These are phyloP conservation scores for Diaporthe citri DNA, from an alignment of 2,329 filamentous ascomycete genomes.

Conservation along the genomic window DNA sequence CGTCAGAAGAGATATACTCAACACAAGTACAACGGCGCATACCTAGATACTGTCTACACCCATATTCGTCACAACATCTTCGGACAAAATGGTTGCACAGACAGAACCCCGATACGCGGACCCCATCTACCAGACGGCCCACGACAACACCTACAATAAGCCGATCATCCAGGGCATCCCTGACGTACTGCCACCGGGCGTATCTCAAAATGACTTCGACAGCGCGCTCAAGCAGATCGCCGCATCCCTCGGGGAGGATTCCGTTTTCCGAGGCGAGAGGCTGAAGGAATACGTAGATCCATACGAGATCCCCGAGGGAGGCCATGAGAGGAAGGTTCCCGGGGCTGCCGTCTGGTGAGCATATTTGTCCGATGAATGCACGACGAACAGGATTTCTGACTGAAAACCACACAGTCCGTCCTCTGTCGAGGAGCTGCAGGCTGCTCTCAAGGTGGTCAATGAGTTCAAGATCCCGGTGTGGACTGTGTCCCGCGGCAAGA, in stretches of 20 bases:
- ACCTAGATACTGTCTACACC: too few relatives aligned
- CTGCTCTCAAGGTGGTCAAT: conserved; percentile 51
- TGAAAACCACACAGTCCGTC: conserved; percentile 46
- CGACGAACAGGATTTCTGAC: background rate
- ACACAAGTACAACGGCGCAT: too few relatives aligned
- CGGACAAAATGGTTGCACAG: conserved; percentile 24
- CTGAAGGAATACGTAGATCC: conserved; percentile 61
- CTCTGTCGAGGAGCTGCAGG: conserved; percentile 49
- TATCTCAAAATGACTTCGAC: conserved; percentile 53
- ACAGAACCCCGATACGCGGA: conserved; percentile 49
- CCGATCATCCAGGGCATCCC: conserved; percentile 53
- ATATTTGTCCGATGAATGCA: too few relatives aligned
- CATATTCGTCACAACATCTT: background rate
- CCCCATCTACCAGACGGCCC: conserved; percentile 56
- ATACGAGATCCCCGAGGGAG: conserved; percentile 58
- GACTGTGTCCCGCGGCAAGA: conserved; percentile 54
- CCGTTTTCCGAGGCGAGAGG: conserved; percentile 53
- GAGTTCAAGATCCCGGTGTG: conserved; percentile 50
- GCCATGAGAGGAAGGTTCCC: conserved; percentile 54
- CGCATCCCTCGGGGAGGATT: conserved; percentile 51
- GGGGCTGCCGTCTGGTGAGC: conserved; percentile 57
- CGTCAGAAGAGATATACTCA: background rate
- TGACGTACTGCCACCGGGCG: conserved; percentile 55
- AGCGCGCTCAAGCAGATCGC: conserved; percentile 52
- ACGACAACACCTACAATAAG: conserved; percentile 55